Evolutionary conservation across 1,284 basidiomycete genomes (phyloP).

Genomic region (Rhodotorula sp.): DNA sequence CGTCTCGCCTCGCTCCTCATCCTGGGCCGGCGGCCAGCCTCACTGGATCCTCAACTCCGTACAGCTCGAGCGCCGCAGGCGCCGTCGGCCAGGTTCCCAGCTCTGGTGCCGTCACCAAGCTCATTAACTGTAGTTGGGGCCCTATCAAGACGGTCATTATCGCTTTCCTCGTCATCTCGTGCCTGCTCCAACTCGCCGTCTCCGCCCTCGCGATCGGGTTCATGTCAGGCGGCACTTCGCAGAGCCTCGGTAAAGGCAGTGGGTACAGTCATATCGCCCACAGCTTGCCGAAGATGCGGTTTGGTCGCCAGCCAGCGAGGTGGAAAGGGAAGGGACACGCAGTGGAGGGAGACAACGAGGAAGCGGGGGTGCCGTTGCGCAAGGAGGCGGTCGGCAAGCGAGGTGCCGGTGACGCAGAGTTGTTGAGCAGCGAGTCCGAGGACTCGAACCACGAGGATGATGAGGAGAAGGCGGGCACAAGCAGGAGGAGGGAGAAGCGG

Average conservation of each 20-base stretch:
- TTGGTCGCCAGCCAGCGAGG: neutral
- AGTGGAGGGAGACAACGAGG: too few species aligned
- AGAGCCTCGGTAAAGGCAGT: neutral
- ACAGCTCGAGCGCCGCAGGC: too few species aligned
- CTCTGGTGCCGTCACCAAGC: neutral
- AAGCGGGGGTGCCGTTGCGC: too few species aligned
- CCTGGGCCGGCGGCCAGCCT: too few species aligned
- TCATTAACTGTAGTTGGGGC: too few species aligned
- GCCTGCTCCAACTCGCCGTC: constrained; percentile 10
- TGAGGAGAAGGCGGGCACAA: too few species aligned
- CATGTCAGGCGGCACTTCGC: neutral
- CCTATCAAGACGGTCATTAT: neutral
- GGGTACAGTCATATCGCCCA: neutral
- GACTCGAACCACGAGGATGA: too few species aligned
- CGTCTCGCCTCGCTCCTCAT: neutral
- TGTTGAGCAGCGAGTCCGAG: too few species aligned
- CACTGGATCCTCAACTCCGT: too few species aligned
- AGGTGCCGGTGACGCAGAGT: too few species aligned
- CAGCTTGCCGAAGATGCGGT: neutral
- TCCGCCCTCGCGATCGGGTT: constrained; percentile 1
- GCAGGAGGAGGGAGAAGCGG: neutral
- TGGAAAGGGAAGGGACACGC: neutral
- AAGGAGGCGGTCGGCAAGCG: too few species aligned
- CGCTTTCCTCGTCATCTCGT: constrained; percentile 1
- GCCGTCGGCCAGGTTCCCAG: too few species aligned